These are phyloP conservation scores for Epichloe aotearoae DNA, from an alignment of 2,329 filamentous ascomycete genomes.

Conservation along the genomic window DNA sequence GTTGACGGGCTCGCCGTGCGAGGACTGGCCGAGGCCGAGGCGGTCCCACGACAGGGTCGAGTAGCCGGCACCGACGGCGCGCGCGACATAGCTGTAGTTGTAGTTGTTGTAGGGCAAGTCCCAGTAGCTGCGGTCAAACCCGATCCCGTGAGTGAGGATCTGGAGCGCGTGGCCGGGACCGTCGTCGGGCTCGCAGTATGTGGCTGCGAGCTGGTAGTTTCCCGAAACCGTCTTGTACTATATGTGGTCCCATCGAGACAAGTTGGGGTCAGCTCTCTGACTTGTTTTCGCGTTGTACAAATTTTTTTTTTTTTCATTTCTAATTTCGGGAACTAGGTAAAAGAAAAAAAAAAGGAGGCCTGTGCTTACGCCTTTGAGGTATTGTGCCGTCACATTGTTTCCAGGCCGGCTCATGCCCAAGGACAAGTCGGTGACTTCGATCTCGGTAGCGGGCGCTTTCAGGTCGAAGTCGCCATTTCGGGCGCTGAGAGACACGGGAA, in stretches of 20 bases:
- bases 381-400: constrained; percentile 32
- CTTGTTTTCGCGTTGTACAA: too few relatives aligned
- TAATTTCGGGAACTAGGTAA: too few relatives aligned
- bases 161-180: constrained; percentile 25
- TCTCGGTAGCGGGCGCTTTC: constrained; percentile 32
- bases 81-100: constrained; percentile 49
- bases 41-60: constrained; percentile 49
- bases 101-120: constrained; percentile 41
- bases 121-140: constrained; percentile 42
- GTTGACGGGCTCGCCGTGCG: constrained; percentile 43
- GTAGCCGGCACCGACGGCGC: constrained; percentile 42
- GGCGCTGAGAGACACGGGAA: constrained; percentile 41
- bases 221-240: constrained; percentile 37
- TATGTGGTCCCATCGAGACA: not conserved
- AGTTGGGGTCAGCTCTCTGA: not conserved
- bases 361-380: constrained; percentile 28
- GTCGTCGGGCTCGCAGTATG: constrained; percentile 44
- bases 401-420: constrained; percentile 35
- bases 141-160: constrained; percentile 29
- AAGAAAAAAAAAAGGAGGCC: not conserved
- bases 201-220: constrained; percentile 43
- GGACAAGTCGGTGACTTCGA: constrained; percentile 44
- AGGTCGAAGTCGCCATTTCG: constrained; percentile 40
- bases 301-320: too few relatives aligned
- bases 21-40: constrained; percentile 45